Evolutionary conservation across 2,329 filamentous ascomycete species (phyloP).

Genomic region (Juglanconis oblonga): DNA sequence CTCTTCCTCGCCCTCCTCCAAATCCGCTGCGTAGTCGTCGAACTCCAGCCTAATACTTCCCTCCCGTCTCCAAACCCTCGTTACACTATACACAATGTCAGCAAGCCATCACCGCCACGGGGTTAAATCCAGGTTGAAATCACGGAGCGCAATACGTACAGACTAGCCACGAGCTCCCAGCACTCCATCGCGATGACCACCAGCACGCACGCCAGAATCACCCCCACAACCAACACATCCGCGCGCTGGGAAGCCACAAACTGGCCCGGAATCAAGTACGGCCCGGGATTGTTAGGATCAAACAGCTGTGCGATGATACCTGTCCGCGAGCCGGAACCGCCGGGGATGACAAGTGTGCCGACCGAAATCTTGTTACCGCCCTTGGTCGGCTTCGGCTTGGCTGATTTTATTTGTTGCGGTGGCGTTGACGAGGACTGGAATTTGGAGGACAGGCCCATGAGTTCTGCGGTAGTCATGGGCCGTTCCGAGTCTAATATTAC

Average conservation of each 20-base stretch:
- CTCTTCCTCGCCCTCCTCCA: background rate
- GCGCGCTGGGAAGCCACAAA: conserved; percentile 20
- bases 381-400: background rate
- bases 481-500: conserved; percentile 21
- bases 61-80: background rate
- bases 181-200: conserved; percentile 29
- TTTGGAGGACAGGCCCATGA: conserved; percentile 13
- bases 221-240: conserved; percentile 29
- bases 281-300: background rate
- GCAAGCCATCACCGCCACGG: too few species aligned
- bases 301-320: background rate
- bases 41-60: background rate
- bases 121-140: too few species aligned
- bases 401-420: background rate
- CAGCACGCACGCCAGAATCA: conserved; percentile 28
- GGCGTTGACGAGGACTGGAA: background rate
- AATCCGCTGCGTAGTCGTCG: background rate
- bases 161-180: conserved; percentile 19
- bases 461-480: conserved; percentile 19
- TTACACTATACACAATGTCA: too few species aligned
- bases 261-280: background rate
- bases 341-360: conserved; percentile 10
- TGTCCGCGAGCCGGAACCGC: background rate
- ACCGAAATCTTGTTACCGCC: conserved; percentile 6
- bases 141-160: conserved; percentile 18